Evolutionary conservation across 2,329 filamentous ascomycete species (phyloP), one percentile per base, ranked within the genome.

Genomic region (Apiospora kogelbergensis): DNA sequence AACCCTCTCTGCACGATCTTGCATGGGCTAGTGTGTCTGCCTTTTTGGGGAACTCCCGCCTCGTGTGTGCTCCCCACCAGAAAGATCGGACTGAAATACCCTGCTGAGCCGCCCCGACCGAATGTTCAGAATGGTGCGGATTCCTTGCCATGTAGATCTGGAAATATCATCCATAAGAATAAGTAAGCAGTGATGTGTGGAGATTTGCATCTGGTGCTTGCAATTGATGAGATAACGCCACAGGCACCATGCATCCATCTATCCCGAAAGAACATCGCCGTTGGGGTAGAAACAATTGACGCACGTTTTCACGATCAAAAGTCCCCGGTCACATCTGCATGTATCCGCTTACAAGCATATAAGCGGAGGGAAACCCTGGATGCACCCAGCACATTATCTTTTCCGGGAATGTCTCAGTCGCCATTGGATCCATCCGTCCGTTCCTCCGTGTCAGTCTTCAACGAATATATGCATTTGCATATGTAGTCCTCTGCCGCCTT

Each of bases 1-100:
- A 60, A 60, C 53, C 53, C 53, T 60, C 53, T 60, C 26, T 60
- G 53, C 53, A 37, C 53, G 17, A 60, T 60, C 30, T 60, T 60
- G 53, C 53, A 60, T 60, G 48, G 53, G 30, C 53, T 60, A 60
- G 53, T 20, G 53, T 20, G 17, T 60, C 26, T 60, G 17, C 53
- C 53, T n/a, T 60, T 37, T 33, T n/a, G 53, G 53, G 53, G 53
- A 60, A 60, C 26, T 60, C 30, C 53, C 48, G 48, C 48, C 24
- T 20, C 26, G 33, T 33, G 33, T n/a, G 53, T 37, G 53, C 22
- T 22, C 53, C 53, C 53, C 53, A 22, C 53, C 30, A 60, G 48
- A 53, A 30, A 33, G 26, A 33, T 60, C 53, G 53, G 33, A n/a
- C 53, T 20, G 53, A 37, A 30, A 60, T 60, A 60, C 15, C 42